Evolutionary conservation across 2,329 filamentous ascomycete species (phyloP).

Genomic region (Coniella lustricola): DNA sequence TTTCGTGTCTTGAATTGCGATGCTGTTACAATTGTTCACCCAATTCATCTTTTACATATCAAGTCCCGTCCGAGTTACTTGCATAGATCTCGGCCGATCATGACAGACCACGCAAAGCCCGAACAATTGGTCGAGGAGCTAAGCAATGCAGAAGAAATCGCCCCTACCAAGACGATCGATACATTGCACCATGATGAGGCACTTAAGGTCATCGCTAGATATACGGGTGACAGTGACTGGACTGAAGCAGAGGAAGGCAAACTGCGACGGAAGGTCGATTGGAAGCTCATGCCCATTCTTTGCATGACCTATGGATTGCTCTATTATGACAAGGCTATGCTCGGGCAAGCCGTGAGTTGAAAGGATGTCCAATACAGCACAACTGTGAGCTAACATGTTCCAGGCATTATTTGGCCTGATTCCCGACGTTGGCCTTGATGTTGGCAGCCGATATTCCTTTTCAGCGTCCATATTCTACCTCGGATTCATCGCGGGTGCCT

Average conservation of each 20-base stretch:
- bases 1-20: too few species aligned
- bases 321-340: constrained; percentile 47
- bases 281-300: constrained; percentile 37
- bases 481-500: constrained; percentile 40
- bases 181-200: constrained; percentile 33
- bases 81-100: not conserved
- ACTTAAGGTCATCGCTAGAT: constrained; percentile 32
- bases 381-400: not conserved
- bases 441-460: constrained; percentile 37
- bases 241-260: constrained; percentile 34
- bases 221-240: constrained; percentile 36
- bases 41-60: not conserved
- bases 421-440: constrained; percentile 31
- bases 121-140: constrained; percentile 17
- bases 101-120: constrained; percentile 16
- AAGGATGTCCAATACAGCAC: not conserved
- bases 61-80: not conserved
- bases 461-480: constrained; percentile 41
- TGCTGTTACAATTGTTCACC: too few species aligned
- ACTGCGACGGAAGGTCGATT: constrained; percentile 35
- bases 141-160: not conserved
- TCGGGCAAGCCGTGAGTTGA: constrained; percentile 40
- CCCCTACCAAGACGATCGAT: constrained; percentile 21
- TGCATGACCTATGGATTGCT: constrained; percentile 38
- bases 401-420: constrained; percentile 35